Conservation (phyloP, 495 filamentous ascomycete genomes). For the Penicillium salamii region DNA sequence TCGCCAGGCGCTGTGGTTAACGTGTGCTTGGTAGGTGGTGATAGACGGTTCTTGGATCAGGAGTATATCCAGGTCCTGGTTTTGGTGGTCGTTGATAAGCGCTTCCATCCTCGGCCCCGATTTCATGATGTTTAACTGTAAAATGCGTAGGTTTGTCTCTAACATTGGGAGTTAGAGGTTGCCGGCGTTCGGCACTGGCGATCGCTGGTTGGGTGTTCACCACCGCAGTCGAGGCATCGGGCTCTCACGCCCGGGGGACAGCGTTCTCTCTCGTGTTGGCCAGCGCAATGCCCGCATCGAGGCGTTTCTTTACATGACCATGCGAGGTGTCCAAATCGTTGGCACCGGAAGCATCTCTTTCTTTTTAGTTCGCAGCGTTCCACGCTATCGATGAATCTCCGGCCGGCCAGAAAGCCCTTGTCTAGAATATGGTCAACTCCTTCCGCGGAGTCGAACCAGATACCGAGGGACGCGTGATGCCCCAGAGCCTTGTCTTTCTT, state of each 20-base stretch:
- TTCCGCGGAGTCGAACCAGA: no score
- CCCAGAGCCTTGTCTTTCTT: no score
- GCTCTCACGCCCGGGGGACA: constrained; percentile 20
- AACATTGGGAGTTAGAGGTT: constrained; percentile 13
- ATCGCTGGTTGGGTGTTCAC: constrained; percentile 21
- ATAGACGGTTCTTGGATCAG: no score
- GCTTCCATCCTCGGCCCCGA: constrained; percentile 25
- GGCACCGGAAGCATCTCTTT: constrained; percentile 25
- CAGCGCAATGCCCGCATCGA: constrained; percentile 23
- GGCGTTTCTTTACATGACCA: constrained; percentile 30
- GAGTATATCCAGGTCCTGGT: constrained; percentile 21
- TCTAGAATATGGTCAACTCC: constrained; percentile 20
- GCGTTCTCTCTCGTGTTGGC: constrained; percentile 16
- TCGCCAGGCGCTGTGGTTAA: constrained; percentile 29
- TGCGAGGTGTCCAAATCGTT: constrained; percentile 28
- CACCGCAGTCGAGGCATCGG: constrained; percentile 20
- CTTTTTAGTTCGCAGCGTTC: constrained; percentile 18
- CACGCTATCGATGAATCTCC: constrained; percentile 19
- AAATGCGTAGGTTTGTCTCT: constrained; percentile 18
- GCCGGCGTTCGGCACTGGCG: constrained; percentile 10
- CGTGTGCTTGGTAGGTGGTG: constrained; percentile 20
- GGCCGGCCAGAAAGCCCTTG: constrained; percentile 19
- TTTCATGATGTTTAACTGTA: constrained; percentile 32
- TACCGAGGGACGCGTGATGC: no score
- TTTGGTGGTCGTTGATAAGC: constrained; percentile 27